Evolutionary conservation across 1,139 yeast genomes (phyloP).

Genomic region (Candida mesenterica): DNA sequence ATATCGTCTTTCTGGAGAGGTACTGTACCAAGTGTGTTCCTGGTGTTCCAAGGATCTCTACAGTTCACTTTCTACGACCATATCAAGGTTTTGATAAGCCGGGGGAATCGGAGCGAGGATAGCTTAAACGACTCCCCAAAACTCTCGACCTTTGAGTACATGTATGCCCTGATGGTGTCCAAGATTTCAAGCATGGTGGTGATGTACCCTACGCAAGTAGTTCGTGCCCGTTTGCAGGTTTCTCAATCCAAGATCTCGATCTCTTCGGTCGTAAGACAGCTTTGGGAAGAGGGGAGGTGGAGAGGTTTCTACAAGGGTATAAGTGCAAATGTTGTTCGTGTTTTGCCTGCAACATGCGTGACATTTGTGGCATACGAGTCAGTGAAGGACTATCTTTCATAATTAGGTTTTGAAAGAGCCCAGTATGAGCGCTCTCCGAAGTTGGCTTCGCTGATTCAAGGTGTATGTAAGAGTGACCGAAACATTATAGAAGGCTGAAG

Average conservation of each 20-base stretch:
- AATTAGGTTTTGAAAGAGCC: no score
- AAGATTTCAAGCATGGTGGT: conserved; percentile 66
- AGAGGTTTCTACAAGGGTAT: conserved; percentile 77
- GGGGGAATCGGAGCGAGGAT: not conserved
- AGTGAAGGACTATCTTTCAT: conserved; percentile 19
- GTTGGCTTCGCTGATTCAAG: no score
- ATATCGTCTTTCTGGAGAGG: conserved; percentile 77
- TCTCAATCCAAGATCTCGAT: conserved; percentile 18
- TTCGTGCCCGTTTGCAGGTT: conserved; percentile 61
- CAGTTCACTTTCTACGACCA: conserved; percentile 86
- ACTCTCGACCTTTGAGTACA: conserved; percentile 50
- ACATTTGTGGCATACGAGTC: conserved; percentile 68
- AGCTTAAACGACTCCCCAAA: conserved; percentile 10
- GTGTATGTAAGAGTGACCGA: no score
- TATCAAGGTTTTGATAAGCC: conserved; percentile 41
- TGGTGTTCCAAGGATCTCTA: conserved; percentile 84
- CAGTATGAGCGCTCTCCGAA: no score
- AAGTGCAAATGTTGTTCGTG: conserved; percentile 57
- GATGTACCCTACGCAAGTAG: conserved; percentile 83
- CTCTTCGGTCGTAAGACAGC: conserved; percentile 19
- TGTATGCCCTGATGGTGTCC: conserved; percentile 64
- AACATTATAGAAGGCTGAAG: no score
- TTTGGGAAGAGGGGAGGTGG: conserved; percentile 48
- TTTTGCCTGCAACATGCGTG: conserved; percentile 72
- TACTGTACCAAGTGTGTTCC: conserved; percentile 73